A percentile compares a stretch with the other conserved stretches of the same genome.
Evolutionary conservation across 495 filamentous ascomycete species (phyloP).

Genomic region (Hyaloscypha finlandica): DNA sequence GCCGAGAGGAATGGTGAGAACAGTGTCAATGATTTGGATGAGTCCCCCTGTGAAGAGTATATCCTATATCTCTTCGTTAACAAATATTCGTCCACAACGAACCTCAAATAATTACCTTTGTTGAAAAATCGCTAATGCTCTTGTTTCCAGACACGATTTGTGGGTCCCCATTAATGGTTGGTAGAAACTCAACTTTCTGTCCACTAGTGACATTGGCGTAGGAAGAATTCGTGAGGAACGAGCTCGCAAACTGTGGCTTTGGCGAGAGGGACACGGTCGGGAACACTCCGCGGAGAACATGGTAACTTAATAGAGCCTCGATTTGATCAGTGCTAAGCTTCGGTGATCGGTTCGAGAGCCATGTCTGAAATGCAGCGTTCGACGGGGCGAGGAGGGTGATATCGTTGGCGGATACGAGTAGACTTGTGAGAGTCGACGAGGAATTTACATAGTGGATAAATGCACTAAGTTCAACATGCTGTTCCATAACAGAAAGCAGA

Average conservation of each 20-base stretch:
- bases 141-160: background rate
- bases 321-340: background rate
- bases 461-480: constrained; percentile 6
- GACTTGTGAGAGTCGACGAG: constrained; percentile 8
- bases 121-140: background rate
- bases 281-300: background rate
- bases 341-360: background rate
- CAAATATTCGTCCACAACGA: background rate
- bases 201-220: constrained; percentile 2
- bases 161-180: background rate
- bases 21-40: background rate
- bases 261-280: background rate
- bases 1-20: background rate
- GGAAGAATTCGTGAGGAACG: background rate
- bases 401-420: background rate
- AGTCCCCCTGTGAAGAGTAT: background rate
- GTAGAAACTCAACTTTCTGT: background rate
- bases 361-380: background rate
- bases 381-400: background rate
- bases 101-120: background rate
- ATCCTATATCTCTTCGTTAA: background rate
- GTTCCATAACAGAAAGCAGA: no score
- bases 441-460: constrained; percentile 6
- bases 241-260: background rate
- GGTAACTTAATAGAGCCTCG: background rate